A percentile compares a stretch with the other conserved stretches of the same genome.
Evolutionary conservation across 176 grass and related monocot genomes (phyloP).

Genomic region (Elymus sibiricus): DNA sequence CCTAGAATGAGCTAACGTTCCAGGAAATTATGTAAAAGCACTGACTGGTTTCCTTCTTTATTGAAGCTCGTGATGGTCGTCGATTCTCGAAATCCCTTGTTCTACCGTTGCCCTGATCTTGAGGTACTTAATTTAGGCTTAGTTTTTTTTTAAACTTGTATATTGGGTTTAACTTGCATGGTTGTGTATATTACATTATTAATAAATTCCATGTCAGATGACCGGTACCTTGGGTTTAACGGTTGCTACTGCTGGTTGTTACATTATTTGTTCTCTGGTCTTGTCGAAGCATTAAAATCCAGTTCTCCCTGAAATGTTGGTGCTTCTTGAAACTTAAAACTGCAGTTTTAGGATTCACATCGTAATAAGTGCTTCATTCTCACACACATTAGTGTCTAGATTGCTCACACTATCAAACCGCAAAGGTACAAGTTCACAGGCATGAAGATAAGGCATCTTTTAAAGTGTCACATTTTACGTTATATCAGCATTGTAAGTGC

Average conservation of each 20-base stretch:
- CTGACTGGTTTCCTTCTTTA: slow-evolving; percentile 21
- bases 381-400: not conserved
- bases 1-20: slow-evolving; percentile 1
- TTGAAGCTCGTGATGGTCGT: slow-evolving; percentile 79
- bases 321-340: not conserved
- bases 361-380: not conserved
- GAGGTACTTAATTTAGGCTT: slow-evolving; percentile 42
- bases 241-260: not conserved
- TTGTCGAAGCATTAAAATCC: not conserved
- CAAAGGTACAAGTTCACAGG: not conserved
- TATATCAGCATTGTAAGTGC: not conserved
- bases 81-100: slow-evolving; percentile 75
- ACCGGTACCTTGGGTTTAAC: not conserved
- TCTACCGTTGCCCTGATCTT: slow-evolving; percentile 76
- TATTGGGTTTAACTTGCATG: not conserved
- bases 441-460: not conserved
- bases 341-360: not conserved
- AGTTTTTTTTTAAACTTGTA: not conserved
- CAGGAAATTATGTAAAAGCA: slow-evolving; percentile 9
- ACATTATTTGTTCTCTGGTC: not conserved
- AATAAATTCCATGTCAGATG: not conserved
- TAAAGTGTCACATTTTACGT: not conserved
- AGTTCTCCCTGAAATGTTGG: not conserved
- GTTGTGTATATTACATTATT: not conserved
- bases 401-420: not conserved